Conservation (phyloP, 2,329 filamentous ascomycete genomes). For the Elsinoe perseae region DNA sequence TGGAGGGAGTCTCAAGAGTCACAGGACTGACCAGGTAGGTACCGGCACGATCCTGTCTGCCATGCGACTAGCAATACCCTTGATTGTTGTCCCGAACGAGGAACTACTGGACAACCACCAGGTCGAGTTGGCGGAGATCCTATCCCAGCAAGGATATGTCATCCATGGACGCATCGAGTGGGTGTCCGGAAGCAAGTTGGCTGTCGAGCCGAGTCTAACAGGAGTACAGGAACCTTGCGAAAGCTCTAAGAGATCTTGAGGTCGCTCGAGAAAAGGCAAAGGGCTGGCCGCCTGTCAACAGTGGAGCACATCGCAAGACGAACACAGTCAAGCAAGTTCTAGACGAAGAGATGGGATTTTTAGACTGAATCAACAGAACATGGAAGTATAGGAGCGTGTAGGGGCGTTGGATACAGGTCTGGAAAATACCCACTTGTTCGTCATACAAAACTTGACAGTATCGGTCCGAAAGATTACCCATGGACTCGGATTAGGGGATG, state of each 20-base stretch:
- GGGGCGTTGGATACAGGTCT: neutral
- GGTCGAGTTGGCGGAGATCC: conserved; percentile 69
- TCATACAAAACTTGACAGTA: neutral
- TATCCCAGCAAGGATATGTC: conserved; percentile 67
- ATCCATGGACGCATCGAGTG: conserved; percentile 63
- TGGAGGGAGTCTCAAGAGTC: no score
- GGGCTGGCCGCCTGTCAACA: conserved; percentile 45
- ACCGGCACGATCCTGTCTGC: conserved; percentile 85
- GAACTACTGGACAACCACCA: conserved; percentile 84
- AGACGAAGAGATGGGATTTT: conserved; percentile 51
- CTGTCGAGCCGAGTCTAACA: neutral
- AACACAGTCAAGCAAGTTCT: conserved; percentile 45
- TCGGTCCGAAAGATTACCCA: neutral
- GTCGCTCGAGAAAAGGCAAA: conserved; percentile 36
- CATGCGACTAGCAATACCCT: conserved; percentile 61
- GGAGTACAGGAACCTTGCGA: conserved; percentile 37
- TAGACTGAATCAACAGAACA: conserved; percentile 36
- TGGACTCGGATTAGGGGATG: neutral
- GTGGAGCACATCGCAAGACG: conserved; percentile 35
- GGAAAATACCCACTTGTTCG: neutral
- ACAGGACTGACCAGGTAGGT: conserved; percentile 46
- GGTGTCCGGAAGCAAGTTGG: no score
- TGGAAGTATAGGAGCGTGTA: neutral
- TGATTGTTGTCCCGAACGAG: conserved; percentile 87
- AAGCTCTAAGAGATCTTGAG: conserved; percentile 44